phyloP scores from a whole-genome alignment of 306 rosid species.

The Fagus crenata region DNA sequence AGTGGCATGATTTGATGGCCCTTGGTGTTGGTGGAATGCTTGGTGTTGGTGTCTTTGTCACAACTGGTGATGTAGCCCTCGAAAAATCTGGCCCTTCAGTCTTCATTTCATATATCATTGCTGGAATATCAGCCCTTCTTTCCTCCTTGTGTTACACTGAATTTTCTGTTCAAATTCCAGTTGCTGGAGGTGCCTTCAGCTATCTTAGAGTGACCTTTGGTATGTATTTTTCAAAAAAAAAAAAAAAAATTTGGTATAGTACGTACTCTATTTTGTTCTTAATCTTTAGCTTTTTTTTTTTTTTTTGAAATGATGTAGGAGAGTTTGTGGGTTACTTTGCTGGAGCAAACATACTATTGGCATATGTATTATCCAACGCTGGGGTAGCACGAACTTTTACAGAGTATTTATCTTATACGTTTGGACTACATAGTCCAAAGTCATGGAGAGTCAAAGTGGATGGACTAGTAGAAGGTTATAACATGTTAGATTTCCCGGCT shows the following conservation, averaged over 20 bases:
- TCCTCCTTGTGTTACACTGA: slow-evolving; percentile 92
- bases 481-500: slow-evolving; percentile 88
- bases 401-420: slow-evolving; percentile 59
- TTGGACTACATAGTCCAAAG: slow-evolving; percentile 58
- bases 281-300: neutral
- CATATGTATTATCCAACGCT: slow-evolving; percentile 92
- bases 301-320: slow-evolving; percentile 46
- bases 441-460: slow-evolving; percentile 81
- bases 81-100: slow-evolving; percentile 74
- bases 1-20: slow-evolving; percentile 77
- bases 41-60: slow-evolving; percentile 90
- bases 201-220: slow-evolving; percentile 87
- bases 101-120: slow-evolving; percentile 79
- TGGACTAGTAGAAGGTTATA: slow-evolving; percentile 58
- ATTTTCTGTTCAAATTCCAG: slow-evolving; percentile 88
- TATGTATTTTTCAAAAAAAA: slow-evolving; percentile 15
- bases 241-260: neutral
- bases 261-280: neutral
- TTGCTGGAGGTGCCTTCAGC: slow-evolving; percentile 97
- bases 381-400: slow-evolving; percentile 90
- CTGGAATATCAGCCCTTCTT: slow-evolving; percentile 85
- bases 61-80: slow-evolving; percentile 77
- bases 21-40: slow-evolving; percentile 98
- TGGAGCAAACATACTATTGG: slow-evolving; percentile 92
- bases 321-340: slow-evolving; percentile 92